Evolutionary conservation across 176 grass and related monocot genomes (phyloP), one percentile per base, ranked within the genome.

Genomic region (Zea luxurians): DNA sequence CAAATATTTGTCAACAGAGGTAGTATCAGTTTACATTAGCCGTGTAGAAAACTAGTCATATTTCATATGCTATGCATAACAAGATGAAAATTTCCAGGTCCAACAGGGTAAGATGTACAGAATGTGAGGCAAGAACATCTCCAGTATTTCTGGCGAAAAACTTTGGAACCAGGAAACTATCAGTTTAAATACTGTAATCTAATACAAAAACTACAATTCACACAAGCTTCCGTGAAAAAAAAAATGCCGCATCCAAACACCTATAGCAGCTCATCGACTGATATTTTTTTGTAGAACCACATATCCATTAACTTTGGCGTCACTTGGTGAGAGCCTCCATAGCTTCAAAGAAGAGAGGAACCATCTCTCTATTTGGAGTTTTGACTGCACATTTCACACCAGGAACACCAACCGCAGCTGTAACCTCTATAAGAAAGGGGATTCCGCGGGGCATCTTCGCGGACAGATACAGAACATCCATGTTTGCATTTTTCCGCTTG

Each of bases 371-470:
- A 60, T 85, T 99, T 17, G 96, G 81, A 46, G 96, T 93, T 87
- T 99, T 99, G 17, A 93, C 90, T 46, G 96, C 96, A 76, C 96
- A 99, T 73, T 91, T 99, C 4, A 94, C 83, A n/a, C 92, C 90
- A 20, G 96, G 96, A 61, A 88, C 83, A 70, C 96, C 86, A 7
- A 93, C 80, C 0, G 60, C 79, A 0, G 77, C 88, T 13, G 96
- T 99, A 44, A 98, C 66, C 83, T 99, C 96, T 75, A 99, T 91
- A 66, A 99, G 86, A 81, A 95, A 95, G 4, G 96, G 88, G 73
- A 89, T 92, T 47, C 90, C 90, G 0, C 78, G 88, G 4, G 86
- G 92, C 66, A 95, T 84, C 83, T 91, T 99, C 6, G 78, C 83
- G 0, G 93, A 90, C 46, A 95, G 35, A 85, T 99, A 99, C 57